phyloP scores from a whole-genome alignment of 306 rosid genomes.

The Vigna reflexopilosa region DNA sequence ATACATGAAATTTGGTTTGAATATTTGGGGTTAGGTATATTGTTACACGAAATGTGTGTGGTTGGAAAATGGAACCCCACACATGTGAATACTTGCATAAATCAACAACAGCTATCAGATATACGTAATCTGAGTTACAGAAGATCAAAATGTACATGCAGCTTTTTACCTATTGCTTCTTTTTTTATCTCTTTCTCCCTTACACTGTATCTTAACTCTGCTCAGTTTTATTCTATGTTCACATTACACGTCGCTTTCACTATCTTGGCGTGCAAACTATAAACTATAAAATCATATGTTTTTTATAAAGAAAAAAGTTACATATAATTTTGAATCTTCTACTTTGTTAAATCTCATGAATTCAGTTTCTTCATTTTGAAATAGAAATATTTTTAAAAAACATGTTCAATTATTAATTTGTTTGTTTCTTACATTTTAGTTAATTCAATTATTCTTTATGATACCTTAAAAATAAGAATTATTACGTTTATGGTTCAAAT shows the following conservation, averaged over 20 bases:
- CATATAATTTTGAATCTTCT: no score
- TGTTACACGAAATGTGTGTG: conserved; percentile 44
- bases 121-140: conserved; percentile 47
- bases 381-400: no score
- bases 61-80: conserved; percentile 44
- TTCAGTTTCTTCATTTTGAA: no score
- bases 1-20: conserved; percentile 13
- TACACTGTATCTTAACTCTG: not conserved
- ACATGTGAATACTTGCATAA: conserved; percentile 45
- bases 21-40: conserved; percentile 22
- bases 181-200: not conserved
- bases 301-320: no score
- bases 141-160: conserved; percentile 2
- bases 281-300: not conserved
- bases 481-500: no score
- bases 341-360: no score
- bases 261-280: not conserved
- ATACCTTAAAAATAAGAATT: no score
- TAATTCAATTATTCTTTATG: no score
- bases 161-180: not conserved
- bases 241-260: not conserved
- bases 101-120: conserved; percentile 40
- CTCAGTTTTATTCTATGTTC: not conserved
- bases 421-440: no score
- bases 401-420: no score